Base-by-base conservation (phyloP, 1,139 yeast species). In the Kurtzmaniella quercitrusa region DNA sequence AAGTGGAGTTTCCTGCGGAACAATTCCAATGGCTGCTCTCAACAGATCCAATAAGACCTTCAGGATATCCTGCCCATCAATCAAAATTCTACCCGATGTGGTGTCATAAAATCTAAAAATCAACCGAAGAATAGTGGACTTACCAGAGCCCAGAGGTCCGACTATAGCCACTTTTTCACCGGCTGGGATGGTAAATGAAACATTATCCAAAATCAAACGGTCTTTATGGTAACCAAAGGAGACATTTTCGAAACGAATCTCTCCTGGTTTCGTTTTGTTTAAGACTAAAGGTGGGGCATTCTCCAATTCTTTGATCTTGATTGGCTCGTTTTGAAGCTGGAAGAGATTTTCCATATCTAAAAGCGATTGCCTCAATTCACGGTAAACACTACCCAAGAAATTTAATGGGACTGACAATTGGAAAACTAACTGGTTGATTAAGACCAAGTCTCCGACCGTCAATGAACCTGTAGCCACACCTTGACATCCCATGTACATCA, bases 401-500 rank as follows among this genome's bases (percentile, higher is more conserved):
- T 93, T 93, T 49, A 93, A 71, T 1, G 98, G 98, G 14, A 93
- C 95, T 32, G 96, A 86, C 41, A 93, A 75, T 66, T 93, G 99
- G 71, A 93, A 93, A 9, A 93, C 98, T 45, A 94, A 74, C 65
- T 94, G 98, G 62, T 94, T 94, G 50, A 93, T 91, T 49, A 94
- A 73, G n/a, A 93, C 98, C 56, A 93, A 71, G 60, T 93, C 98
- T 50, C 99, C 99, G 15, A 94, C 98, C 2, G 95, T 84, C 46
- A 93, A 70, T 1, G 80, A 65, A 0, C 97, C 97, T 3, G 77
- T 65, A 11, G 89, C 82, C 12, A 93, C 95, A 23, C 98, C 98
- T 46, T 82, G 81, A 55, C 97, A 89, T n/a, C 97, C 98, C 96
- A 93, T 84, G 61, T 87, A 93, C 98, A 93, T 94, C 95, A 94